Evolutionary conservation across 2,329 filamentous ascomycete genomes (phyloP), one percentile per base, ranked within the genome.

Genomic region (Ophiostoma angusticollis): DNA sequence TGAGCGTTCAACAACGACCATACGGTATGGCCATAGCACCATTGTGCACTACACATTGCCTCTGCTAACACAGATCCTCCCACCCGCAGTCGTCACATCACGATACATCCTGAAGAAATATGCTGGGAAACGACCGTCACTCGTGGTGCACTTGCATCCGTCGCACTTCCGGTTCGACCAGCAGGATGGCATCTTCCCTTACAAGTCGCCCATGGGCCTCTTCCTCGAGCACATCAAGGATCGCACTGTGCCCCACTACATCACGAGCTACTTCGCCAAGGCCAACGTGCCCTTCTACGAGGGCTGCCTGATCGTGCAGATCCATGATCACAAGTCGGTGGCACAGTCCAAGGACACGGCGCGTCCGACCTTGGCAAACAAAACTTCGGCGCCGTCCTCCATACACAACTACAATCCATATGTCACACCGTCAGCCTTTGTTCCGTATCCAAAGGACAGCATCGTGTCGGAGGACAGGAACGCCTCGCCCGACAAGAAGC

Each of bases 391-490:
- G 4, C 76, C 80, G 9, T 89, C 84, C 46, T 95, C 87, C 1
- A 80, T 98, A 31, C 87, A 98, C 58, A 94, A 93, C 56, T 84
- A 87, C 56, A 94, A 86, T 52, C 78, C 78, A 44, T 91, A 85
- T 52, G 70, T 96, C 34, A 95, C 87, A 0, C 91, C 89, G 0
- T 96, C 91, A 0, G 76, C 87, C 0, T 86, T 80, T 54, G 82
- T 75, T 1, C 78, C 84, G 0, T 93, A 80, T 54, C 84, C 80
- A 31, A 72, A 69, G 45, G 67, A 70, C 51, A 63, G 54, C 35
- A 52, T 50, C 18, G 25, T 50, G 1, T 47, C 48, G 28, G 50
- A 52, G 13, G 44, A 49, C 2, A 49, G 53, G 3, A 46, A 37
- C 21, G 45, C 18, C 18, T 42, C 48, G 2, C 32, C 53, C 3